A percentile compares a stretch with the other conserved stretches of the same genome.
Evolutionary conservation across 2,329 filamentous ascomycete species (phyloP).

Genomic region (Sodiomyces alkalinus): DNA sequence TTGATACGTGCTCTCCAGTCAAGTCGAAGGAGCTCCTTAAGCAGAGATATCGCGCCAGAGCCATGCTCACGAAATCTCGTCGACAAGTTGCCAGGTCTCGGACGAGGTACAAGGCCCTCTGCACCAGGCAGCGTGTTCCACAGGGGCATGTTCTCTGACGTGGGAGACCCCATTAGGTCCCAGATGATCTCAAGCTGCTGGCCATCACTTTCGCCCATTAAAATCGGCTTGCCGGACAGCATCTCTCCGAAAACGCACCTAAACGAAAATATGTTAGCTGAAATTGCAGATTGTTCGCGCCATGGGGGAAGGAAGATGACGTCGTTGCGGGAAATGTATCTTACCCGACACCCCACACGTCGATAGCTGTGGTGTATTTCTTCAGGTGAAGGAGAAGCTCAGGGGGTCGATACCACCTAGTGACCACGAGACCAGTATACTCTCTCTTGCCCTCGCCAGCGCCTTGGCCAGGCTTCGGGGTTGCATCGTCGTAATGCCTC

Average conservation of each 20-base stretch:
- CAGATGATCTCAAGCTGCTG: slow-evolving; percentile 92
- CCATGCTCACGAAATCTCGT: slow-evolving; percentile 64
- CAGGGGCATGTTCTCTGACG: slow-evolving; percentile 80
- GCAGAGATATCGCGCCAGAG: slow-evolving; percentile 58
- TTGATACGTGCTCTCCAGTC: slow-evolving; percentile 86
- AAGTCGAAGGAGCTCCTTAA: slow-evolving; percentile 70
- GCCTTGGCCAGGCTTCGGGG: slow-evolving; percentile 60
- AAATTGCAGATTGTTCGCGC: no score
- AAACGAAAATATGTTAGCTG: slow-evolving; percentile 9
- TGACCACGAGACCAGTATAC: slow-evolving; percentile 94
- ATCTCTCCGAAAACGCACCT: slow-evolving; percentile 98
- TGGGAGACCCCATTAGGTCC: slow-evolving; percentile 79
- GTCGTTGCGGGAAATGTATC: no score
- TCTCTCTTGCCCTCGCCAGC: slow-evolving; percentile 77
- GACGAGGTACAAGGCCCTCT: slow-evolving; percentile 53
- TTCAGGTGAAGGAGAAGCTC: slow-evolving; percentile 80
- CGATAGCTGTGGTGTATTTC: slow-evolving; percentile 91
- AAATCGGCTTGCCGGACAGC: slow-evolving; percentile 84
- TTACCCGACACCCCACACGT: slow-evolving; percentile 95
- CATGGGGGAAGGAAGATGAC: background rate
- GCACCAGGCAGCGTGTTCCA: slow-evolving; percentile 74
- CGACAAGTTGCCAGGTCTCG: slow-evolving; percentile 48
- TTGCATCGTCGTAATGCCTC: slow-evolving; percentile 75
- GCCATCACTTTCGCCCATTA: slow-evolving; percentile 74
- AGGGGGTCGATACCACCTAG: slow-evolving; percentile 90